Evolutionary conservation across 371 early-diverging fungal genomes (phyloP).

Genomic region (Lichtheimia corymbifera): DNA sequence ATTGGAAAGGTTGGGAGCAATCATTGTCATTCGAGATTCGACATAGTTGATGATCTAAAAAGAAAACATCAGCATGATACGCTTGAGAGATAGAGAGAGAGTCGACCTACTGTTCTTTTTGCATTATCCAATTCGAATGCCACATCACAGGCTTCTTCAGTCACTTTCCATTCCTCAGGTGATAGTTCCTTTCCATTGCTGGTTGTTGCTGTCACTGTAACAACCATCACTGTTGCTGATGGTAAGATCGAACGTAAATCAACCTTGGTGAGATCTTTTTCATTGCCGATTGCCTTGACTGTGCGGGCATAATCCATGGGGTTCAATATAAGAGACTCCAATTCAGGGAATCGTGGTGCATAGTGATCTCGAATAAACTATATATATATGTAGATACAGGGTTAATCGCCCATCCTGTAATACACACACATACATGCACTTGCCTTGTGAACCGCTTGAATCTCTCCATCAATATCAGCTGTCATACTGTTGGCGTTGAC

Average conservation of each 20-base stretch:
- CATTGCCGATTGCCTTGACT: conserved; percentile 84
- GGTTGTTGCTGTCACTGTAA: conserved; percentile 91
- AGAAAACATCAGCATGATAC: not conserved
- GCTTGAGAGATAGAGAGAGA: not conserved
- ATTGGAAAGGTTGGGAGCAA: conserved; percentile 93
- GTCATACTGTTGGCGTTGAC: conserved; percentile 86
- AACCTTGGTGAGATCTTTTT: conserved; percentile 67
- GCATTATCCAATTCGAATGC: conserved; percentile 74
- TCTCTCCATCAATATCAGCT: conserved; percentile 87
- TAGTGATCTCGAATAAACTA: conserved; percentile 92
- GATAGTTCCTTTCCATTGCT: conserved; percentile 72
- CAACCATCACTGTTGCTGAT: conserved; percentile 86
- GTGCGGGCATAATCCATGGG: conserved; percentile 89
- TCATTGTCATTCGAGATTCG: conserved; percentile 87
- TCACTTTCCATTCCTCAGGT: conserved; percentile 59
- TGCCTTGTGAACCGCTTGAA: conserved; percentile 86
- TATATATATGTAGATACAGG: conserved; percentile 3
- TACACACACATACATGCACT: not conserved
- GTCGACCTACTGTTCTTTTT: conserved; percentile 51
- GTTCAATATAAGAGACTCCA: conserved; percentile 85
- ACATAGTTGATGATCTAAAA: conserved; percentile 83
- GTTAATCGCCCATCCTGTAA: not conserved
- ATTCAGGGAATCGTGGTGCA: conserved; percentile 85
- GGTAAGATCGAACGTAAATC: conserved; percentile 80
- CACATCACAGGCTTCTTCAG: conserved; percentile 86